These are phyloP conservation scores for Umbelopsis sp. DNA, from an alignment of 192 early-diverging fungal species.

Conservation along the genomic window DNA sequence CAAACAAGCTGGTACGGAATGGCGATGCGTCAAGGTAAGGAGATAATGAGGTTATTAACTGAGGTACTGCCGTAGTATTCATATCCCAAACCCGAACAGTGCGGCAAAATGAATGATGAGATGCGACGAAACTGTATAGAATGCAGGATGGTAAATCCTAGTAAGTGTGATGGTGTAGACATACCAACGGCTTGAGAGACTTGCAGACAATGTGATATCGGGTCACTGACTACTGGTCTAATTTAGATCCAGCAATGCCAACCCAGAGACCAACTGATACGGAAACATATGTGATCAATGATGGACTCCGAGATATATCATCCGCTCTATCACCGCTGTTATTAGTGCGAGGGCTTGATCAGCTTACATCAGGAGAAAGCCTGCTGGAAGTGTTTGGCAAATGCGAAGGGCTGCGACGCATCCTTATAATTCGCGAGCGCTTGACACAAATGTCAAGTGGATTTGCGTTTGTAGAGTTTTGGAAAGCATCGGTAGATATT, in stretches of 20 bases:
- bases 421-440: slow-evolving; percentile 61
- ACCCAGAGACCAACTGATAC: slow-evolving; percentile 25
- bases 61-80: background rate
- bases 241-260: slow-evolving; percentile 18
- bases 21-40: slow-evolving; percentile 36
- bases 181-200: too few species aligned
- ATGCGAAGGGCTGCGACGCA: slow-evolving; percentile 36
- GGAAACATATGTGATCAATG: slow-evolving; percentile 50
- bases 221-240: background rate
- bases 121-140: slow-evolving; percentile 31
- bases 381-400: slow-evolving; percentile 41
- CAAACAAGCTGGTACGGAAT: slow-evolving; percentile 30
- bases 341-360: slow-evolving; percentile 60
- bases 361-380: slow-evolving; percentile 60
- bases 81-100: slow-evolving; percentile 7
- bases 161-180: slow-evolving; percentile 3
- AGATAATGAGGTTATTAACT: too few species aligned
- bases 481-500: slow-evolving; percentile 45
- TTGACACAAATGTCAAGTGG: slow-evolving; percentile 60
- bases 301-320: slow-evolving; percentile 61
- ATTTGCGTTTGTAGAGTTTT: slow-evolving; percentile 66
- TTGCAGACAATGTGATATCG: background rate
- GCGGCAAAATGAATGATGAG: slow-evolving; percentile 30
- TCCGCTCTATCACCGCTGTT: slow-evolving; percentile 53
- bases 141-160: slow-evolving; percentile 26